Evolutionary conservation across 2,329 filamentous ascomycete species (phyloP), one percentile per base, ranked within the genome.

Genomic region (Colletotrichum sp.): DNA sequence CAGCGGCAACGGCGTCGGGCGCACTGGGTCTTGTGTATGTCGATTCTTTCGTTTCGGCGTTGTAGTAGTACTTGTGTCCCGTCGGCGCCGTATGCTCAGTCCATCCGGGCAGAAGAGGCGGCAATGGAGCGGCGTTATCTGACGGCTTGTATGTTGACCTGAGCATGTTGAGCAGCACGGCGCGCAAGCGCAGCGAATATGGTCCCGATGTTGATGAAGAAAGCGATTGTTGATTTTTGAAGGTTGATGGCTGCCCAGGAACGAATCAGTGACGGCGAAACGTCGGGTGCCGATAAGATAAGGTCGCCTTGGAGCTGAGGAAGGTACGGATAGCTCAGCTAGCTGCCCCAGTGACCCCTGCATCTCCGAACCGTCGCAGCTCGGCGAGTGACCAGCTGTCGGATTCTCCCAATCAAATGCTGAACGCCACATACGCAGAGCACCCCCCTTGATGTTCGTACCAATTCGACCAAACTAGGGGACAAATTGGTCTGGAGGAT

Each of bases 11-110:
- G 49, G 80, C 80, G 52, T 49, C 44, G 36, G 83, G 78, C 12
- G 85, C 82, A 75, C 86, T 86, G n/a, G 96, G 96, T 39, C 95
- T 92, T 52, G 90, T 94, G 84, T 98, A 98, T 59, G 96, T 98
- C 1, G 96, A 98, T 81, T 95, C 91, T 81, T 97, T 95, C 2
- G 95, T 96, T 71, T 90, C 88, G 62, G 92, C 88, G 86, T 98
- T 94, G 87, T 98, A 97, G 85, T 96, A 98, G 87, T 98, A 98
- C 32, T 90, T 90, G 84, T 98, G 96, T 6, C 95, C 95, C 67
- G 94, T 93, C 8, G 96, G 96, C 68, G 96, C 95, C 85, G 93
- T 96, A 86, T 98, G 96, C 84, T 98, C 95, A n/a, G 94, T 95
- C 96, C 96, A 98, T 78, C 95, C 96, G 59, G 93, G 89, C 32